Percentiles rank a stretch among this genome's conserved stretches.
These are phyloP conservation scores for Sonneratia caseolaris DNA, from an alignment of 345 rosid species.

Conservation along the genomic window DNA sequence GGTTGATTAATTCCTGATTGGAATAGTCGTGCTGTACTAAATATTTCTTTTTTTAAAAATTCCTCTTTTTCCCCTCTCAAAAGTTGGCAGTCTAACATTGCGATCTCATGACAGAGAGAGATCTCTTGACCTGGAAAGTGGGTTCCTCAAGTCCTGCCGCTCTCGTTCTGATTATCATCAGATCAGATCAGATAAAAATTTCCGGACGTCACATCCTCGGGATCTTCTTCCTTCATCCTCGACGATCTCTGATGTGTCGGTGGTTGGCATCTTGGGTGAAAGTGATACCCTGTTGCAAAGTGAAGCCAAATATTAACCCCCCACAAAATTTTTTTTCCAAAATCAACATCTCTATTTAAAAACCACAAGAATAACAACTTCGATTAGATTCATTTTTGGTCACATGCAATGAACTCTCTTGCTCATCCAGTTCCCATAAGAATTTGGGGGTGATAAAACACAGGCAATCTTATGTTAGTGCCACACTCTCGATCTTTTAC, in stretches of 20 bases:
- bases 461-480: too few relatives aligned
- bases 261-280: slow-evolving; percentile 8
- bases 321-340: neutral
- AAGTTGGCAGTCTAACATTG: neutral
- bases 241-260: slow-evolving; percentile 23
- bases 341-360: too few relatives aligned
- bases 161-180: slow-evolving; percentile 3
- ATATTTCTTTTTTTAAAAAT: too few relatives aligned
- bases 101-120: neutral
- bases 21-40: too few relatives aligned
- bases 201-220: slow-evolving; percentile 36
- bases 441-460: too few relatives aligned
- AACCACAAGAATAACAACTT: too few relatives aligned
- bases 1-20: too few relatives aligned
- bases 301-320: neutral
- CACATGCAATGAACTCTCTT: too few relatives aligned
- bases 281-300: neutral
- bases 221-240: slow-evolving; percentile 31
- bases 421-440: too few relatives aligned
- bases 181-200: slow-evolving; percentile 18
- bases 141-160: neutral
- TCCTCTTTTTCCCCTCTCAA: neutral
- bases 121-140: neutral
- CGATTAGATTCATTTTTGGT: too few relatives aligned
- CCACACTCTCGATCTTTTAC: too few relatives aligned